Base-by-base conservation (phyloP, 1,139 yeast genomes). In the Geotrichum histeridarum region DNA sequence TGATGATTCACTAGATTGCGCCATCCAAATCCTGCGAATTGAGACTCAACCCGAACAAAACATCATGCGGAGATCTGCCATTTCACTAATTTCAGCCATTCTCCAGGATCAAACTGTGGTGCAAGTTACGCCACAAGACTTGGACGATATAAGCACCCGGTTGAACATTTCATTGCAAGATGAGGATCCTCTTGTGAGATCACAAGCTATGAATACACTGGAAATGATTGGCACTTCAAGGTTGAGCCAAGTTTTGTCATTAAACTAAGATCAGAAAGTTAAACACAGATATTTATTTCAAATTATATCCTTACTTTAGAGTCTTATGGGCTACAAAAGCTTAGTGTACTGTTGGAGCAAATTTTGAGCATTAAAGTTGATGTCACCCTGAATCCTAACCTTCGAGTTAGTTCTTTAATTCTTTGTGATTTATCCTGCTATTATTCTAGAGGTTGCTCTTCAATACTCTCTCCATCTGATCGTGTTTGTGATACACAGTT, bases 41-140 rank as follows among this genome's bases (percentile, higher is more conserved):
- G 77, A 95, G 75, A 69, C 74, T 61, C 54, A 69, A 55, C 61
- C 61, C 1, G 81, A 79, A 1, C 70, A 74, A 48, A 74, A 82
- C 0, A 71, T 84, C 0, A 77, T 91, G 79, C 76, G 95, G 59
- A 74, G 97, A 48, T 76, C 95, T 0, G 90, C 96, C 0, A 77
- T 88, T 2, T 85, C 83, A 12, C 69, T 89, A 37, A 70, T 88
- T 2, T 79, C 81, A 58, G 94, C 88, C 63, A 70, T 88, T 58
- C 68, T 86, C 1, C 65, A 61, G 69, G 51, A 83, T 77, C 42
- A 31, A 15, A 17, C 8, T 7, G 48, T 33, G 33, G 27, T 22
- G 27, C 27, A 22, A 22, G 27, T 42, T 5, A 17, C 11, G 41
- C 39, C 36, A 5, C 32, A 39, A 8, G 31, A 39, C 15, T 4